phyloP scores from a whole-genome alignment of 331 rosid genomes.

The Malus hybrid region DNA sequence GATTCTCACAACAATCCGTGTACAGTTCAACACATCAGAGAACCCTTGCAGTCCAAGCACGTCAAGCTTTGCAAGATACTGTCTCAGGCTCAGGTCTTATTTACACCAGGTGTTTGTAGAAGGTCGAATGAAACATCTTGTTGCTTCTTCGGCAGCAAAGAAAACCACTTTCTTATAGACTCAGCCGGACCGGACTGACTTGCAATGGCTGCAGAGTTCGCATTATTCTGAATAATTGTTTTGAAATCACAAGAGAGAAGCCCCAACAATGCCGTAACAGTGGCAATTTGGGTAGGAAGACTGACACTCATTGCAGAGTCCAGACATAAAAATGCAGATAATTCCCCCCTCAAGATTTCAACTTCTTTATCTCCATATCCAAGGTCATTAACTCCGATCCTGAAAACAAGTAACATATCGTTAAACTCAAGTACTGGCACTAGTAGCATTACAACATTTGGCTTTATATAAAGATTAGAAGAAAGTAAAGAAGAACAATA shows the following conservation, averaged over 20 bases:
- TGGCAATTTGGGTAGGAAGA: slow-evolving; percentile 49
- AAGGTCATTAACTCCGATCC: slow-evolving; percentile 58
- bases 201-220: slow-evolving; percentile 12
- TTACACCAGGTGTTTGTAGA: slow-evolving; percentile 22
- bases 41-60: background rate
- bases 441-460: background rate
- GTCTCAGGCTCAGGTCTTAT: background rate
- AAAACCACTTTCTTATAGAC: slow-evolving; percentile 55
- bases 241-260: slow-evolving; percentile 50
- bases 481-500: background rate
- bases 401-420: slow-evolving; percentile 24
- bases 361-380: slow-evolving; percentile 64
- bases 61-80: background rate
- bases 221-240: slow-evolving; percentile 35
- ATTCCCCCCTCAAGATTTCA: slow-evolving; percentile 38
- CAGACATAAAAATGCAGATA: slow-evolving; percentile 33
- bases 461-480: background rate
- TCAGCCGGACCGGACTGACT: slow-evolving; percentile 27
- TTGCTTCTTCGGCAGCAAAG: slow-evolving; percentile 45
- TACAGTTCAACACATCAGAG: background rate
- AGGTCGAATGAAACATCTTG: slow-evolving; percentile 38
- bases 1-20: background rate
- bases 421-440: background rate
- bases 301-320: slow-evolving; percentile 24
- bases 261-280: slow-evolving; percentile 42